Conservation (phyloP, 148 eudicot genomes). For the Heliamphora exappendiculata region DNA sequence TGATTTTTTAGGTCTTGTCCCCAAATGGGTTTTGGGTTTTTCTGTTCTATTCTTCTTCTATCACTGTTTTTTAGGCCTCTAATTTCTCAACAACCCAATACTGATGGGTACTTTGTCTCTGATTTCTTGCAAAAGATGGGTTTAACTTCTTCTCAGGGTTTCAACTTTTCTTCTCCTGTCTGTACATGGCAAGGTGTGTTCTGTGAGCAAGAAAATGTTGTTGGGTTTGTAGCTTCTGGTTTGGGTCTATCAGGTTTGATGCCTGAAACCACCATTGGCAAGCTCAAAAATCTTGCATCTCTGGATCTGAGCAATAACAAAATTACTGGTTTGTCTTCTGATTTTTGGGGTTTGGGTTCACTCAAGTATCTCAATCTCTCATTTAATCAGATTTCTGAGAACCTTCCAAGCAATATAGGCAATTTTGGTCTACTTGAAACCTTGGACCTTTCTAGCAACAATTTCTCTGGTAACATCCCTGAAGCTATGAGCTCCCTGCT, state of each 20-base stretch:
- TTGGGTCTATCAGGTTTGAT: slow-evolving; percentile 46
- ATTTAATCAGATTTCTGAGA: slow-evolving; percentile 32
- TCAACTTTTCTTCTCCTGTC: slow-evolving; percentile 33
- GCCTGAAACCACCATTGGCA: slow-evolving; percentile 58
- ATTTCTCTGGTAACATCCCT: slow-evolving; percentile 39
- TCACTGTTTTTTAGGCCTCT: slow-evolving; percentile 24
- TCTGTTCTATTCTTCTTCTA: slow-evolving; percentile 25
- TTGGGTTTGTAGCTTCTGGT: slow-evolving; percentile 32
- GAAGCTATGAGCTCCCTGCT: slow-evolving; percentile 35
- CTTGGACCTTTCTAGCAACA: slow-evolving; percentile 46
- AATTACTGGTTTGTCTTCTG: slow-evolving; percentile 48
- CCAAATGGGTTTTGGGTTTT: slow-evolving; percentile 26
- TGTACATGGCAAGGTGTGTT: slow-evolving; percentile 53
- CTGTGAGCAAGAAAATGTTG: slow-evolving; percentile 36
- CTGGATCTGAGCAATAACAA: slow-evolving; percentile 50
- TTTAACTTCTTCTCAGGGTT: slow-evolving; percentile 18
- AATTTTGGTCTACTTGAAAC: slow-evolving; percentile 46
- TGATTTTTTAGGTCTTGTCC: neutral
- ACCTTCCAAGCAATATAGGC: slow-evolving; percentile 45
- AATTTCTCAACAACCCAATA: slow-evolving; percentile 43
- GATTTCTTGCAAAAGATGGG: slow-evolving; percentile 50
- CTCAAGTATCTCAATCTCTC: slow-evolving; percentile 44
- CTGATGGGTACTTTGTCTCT: slow-evolving; percentile 46
- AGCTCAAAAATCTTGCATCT: slow-evolving; percentile 35
- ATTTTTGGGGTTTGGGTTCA: slow-evolving; percentile 57